Conservation (phyloP, 2,329 filamentous ascomycete genomes). For the Fusarium phyllophilum region DNA sequence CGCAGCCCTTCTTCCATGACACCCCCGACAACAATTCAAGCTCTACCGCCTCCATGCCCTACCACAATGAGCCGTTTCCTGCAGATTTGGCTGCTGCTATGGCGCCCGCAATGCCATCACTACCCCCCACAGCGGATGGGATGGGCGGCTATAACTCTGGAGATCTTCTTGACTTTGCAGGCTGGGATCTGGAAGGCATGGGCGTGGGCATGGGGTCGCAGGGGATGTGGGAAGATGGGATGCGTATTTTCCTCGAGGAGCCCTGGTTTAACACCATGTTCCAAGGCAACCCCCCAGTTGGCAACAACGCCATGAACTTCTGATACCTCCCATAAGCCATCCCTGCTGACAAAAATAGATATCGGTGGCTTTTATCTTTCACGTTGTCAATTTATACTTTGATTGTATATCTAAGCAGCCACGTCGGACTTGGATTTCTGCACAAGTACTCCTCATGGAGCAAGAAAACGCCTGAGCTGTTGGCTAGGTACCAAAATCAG, state of each 20-base stretch:
- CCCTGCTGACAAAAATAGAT: background rate
- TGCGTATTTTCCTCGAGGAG: conserved; percentile 52
- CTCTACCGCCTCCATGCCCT: conserved; percentile 13
- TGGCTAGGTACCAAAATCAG: background rate
- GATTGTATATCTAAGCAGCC: background rate
- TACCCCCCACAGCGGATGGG: conserved; percentile 13
- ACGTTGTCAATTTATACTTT: background rate
- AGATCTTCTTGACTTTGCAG: conserved; percentile 37
- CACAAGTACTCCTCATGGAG: background rate
- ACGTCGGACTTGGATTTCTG: background rate
- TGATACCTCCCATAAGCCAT: conserved; percentile 11
- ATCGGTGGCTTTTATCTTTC: background rate
- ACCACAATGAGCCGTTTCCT: conserved; percentile 24
- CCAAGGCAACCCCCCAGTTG: conserved; percentile 47
- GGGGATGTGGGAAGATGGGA: conserved; percentile 48
- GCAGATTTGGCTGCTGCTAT: conserved; percentile 42
- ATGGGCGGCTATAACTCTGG: conserved; percentile 21
- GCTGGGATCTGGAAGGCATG: conserved; percentile 47
- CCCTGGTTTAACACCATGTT: conserved; percentile 54
- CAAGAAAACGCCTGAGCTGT: background rate
- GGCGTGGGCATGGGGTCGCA: conserved; percentile 42
- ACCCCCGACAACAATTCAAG: conserved; percentile 23
- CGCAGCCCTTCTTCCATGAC: conserved; percentile 54
- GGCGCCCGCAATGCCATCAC: conserved; percentile 39
- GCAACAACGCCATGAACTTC: conserved; percentile 50